phyloP scores from a whole-genome alignment of 495 filamentous ascomycete species.

The Aspergillus affinis region DNA sequence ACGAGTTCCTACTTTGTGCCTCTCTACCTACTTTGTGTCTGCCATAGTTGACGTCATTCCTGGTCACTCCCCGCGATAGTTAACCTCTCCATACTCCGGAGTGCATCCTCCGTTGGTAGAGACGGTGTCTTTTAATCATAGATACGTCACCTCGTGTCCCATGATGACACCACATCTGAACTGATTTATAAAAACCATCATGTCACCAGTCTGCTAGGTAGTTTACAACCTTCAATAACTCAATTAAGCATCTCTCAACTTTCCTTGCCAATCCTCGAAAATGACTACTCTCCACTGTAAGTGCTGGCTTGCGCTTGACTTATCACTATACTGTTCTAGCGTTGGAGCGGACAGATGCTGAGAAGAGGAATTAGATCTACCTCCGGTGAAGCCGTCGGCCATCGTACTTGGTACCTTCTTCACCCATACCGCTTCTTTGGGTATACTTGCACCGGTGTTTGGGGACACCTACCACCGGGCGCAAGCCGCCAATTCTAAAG shows the following conservation, averaged over 20 bases:
- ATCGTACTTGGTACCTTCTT: constrained; percentile 94
- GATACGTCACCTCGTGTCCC: not conserved
- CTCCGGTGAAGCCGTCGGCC: constrained; percentile 95
- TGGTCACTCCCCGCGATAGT: not conserved
- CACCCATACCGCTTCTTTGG: constrained; percentile 81
- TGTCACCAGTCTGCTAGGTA: not conserved
- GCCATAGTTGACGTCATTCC: not conserved
- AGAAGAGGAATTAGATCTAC: constrained; percentile 64
- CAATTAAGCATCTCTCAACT: not conserved
- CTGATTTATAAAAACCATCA: not conserved
- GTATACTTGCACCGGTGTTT: constrained; percentile 85
- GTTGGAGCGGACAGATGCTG: not conserved
- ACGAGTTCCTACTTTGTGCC: too few relatives aligned
- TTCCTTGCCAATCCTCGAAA: constrained; percentile 19
- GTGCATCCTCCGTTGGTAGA: too few relatives aligned
- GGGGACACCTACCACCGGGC: constrained; percentile 94
- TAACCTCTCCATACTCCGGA: not conserved
- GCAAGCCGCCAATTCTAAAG: constrained; percentile 87
- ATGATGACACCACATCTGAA: not conserved
- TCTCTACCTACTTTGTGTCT: too few relatives aligned
- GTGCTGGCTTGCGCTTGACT: constrained; percentile 23
- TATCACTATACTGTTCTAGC: not conserved
- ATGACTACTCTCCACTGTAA: constrained; percentile 68
- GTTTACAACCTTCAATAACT: not conserved
- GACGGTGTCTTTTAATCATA: not conserved